These are phyloP conservation scores for Backusella westeae DNA, from an alignment of 192 early-diverging fungal genomes.

Conservation along the genomic window DNA sequence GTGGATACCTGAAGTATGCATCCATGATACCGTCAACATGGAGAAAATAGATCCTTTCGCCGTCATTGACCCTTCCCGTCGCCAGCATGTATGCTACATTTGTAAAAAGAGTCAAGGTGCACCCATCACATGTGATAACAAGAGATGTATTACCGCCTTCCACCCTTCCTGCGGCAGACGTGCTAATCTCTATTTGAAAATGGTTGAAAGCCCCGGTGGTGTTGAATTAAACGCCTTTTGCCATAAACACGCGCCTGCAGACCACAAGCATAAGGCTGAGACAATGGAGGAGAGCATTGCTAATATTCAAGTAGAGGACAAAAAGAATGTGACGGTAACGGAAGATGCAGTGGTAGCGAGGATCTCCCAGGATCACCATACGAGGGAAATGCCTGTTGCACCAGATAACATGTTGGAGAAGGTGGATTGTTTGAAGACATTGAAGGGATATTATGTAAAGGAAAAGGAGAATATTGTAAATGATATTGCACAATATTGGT, in stretches of 20 bases:
- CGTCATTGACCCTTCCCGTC: conserved; percentile 83
- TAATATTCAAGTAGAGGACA: neutral
- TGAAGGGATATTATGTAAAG: conserved; percentile 19
- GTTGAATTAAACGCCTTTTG: conserved; percentile 77
- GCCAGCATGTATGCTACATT: conserved; percentile 83
- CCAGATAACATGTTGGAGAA: conserved; percentile 58
- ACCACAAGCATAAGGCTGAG: conserved; percentile 37
- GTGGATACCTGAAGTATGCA: conserved; percentile 93
- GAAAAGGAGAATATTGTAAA: conserved; percentile 57
- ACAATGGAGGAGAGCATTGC: neutral
- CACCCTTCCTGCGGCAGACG: conserved; percentile 91
- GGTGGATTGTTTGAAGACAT: conserved; percentile 33
- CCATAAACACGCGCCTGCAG: conserved; percentile 84
- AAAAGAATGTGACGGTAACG: neutral
- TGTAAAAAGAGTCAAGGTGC: conserved; percentile 82
- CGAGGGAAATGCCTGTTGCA: conserved; percentile 59
- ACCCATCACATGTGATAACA: conserved; percentile 92
- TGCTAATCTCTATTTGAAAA: conserved; percentile 84
- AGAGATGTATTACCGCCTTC: conserved; percentile 85
- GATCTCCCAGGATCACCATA: conserved; percentile 60
- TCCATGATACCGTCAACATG: conserved; percentile 92
- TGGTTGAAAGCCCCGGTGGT: conserved; percentile 59
- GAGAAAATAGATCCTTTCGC: conserved; percentile 94
- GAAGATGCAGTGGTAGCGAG: conserved; percentile 50
- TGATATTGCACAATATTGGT: conserved; percentile 87